These are phyloP conservation scores for Schrenkiella parvula DNA, from an alignment of 345 rosid species.

Conservation along the genomic window DNA sequence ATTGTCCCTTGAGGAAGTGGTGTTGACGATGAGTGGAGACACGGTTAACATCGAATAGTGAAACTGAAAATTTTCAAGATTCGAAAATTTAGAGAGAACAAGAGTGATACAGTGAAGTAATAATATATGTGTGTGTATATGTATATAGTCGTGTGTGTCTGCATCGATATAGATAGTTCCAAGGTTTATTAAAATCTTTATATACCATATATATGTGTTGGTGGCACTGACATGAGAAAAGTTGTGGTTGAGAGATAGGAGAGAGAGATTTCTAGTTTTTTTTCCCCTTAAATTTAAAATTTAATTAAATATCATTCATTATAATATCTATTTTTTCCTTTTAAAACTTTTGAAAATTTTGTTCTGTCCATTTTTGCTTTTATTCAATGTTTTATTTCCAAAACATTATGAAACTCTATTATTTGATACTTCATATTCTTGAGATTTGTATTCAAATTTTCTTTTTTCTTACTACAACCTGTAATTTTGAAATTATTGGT, in stretches of 20 bases:
- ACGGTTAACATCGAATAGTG: conserved; percentile 67
- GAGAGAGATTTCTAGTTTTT: background rate
- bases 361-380: background rate
- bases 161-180: conserved; percentile 32
- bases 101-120: conserved; percentile 20
- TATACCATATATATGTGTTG: conserved; percentile 24
- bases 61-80: background rate
- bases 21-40: conserved; percentile 46
- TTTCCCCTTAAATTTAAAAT: background rate
- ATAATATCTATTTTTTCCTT: background rate
- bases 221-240: conserved; percentile 16
- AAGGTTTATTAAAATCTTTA: conserved; percentile 22
- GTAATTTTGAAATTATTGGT: background rate
- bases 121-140: background rate
- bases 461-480: background rate
- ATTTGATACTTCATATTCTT: background rate
- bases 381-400: background rate
- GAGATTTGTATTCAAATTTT: background rate
- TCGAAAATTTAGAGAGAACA: conserved; percentile 14
- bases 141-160: conserved; percentile 8
- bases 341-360: background rate
- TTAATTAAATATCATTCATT: background rate
- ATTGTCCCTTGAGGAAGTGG: conserved; percentile 32
- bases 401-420: background rate
- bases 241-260: conserved; percentile 29